phyloP scores from a whole-genome alignment of 257 asterid species.

The Schizonepeta tenuifolia region DNA sequence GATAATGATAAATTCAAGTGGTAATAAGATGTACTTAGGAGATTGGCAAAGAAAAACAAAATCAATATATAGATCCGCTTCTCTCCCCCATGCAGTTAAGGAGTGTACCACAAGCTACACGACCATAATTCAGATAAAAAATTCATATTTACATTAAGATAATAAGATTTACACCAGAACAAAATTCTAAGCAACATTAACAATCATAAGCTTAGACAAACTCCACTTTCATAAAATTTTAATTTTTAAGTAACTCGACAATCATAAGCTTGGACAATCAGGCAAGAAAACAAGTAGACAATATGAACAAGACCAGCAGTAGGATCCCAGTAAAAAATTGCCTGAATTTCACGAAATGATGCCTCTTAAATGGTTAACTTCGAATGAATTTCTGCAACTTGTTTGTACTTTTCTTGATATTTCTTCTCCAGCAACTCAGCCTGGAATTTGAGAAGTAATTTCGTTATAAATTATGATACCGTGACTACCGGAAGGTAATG shows the following conservation, averaged over 20 bases:
- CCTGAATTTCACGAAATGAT: conserved; percentile 91
- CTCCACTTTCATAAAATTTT: not conserved
- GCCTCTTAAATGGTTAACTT: conserved; percentile 94
- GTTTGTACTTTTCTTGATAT: conserved; percentile 93
- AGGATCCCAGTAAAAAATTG: conserved; percentile 30
- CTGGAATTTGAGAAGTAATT: conserved; percentile 48
- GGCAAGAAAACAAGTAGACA: conserved; percentile 14
- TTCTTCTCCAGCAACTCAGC: conserved; percentile 86
- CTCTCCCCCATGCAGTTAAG: not conserved
- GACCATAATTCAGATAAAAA: not conserved
- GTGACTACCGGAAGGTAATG: conserved; percentile 22
- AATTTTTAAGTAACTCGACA: conserved; percentile 5
- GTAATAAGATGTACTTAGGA: conserved; percentile 3
- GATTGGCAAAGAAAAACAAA: conserved; percentile 16
- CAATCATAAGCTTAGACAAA: not conserved
- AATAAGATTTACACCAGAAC: conserved; percentile 2
- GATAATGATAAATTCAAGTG: conserved; percentile 7
- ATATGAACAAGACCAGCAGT: conserved; percentile 17
- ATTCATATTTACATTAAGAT: conserved; percentile 10
- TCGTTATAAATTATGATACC: conserved; percentile 10
- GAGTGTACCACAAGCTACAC: not conserved
- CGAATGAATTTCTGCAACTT: conserved; percentile 92
- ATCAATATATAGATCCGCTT: not conserved
- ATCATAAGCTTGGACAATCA: conserved; percentile 8
- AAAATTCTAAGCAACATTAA: not conserved